These are phyloP conservation scores for Russula emetica DNA, from an alignment of 768 basidiomycete genomes.

Conservation along the genomic window DNA sequence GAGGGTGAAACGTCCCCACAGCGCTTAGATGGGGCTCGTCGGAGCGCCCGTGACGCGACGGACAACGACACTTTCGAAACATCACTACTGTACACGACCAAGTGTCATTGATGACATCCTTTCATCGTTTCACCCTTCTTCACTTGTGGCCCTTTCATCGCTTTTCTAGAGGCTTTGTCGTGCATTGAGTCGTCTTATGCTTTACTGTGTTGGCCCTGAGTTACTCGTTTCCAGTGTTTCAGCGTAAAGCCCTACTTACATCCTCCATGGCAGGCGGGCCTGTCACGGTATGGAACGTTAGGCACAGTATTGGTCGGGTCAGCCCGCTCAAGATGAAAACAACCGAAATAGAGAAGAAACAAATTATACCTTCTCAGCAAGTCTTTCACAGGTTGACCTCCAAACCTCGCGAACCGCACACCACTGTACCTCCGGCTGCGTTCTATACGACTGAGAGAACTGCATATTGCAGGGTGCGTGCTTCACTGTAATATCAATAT, in stretches of 20 bases:
- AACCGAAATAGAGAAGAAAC: too few species aligned
- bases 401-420: too few species aligned
- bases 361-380: too few species aligned
- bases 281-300: too few species aligned
- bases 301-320: too few species aligned
- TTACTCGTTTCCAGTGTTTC: too few species aligned
- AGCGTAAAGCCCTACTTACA: too few species aligned
- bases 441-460: not conserved
- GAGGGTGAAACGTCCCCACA: not conserved
- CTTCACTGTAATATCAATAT: not conserved
- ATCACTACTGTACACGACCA: not conserved
- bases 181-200: not conserved
- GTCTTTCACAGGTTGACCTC: too few species aligned
- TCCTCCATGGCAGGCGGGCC: too few species aligned
- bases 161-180: not conserved
- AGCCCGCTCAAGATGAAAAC: too few species aligned
- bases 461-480: not conserved
- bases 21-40: not conserved
- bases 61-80: not conserved
- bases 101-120: not conserved
- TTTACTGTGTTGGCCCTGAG: too few species aligned
- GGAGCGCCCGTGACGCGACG: not conserved
- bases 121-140: not conserved
- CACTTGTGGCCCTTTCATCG: not conserved
- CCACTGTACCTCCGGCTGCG: not conserved